Conservation (phyloP, 257 asterid species). For the Gentiana straminea region DNA sequence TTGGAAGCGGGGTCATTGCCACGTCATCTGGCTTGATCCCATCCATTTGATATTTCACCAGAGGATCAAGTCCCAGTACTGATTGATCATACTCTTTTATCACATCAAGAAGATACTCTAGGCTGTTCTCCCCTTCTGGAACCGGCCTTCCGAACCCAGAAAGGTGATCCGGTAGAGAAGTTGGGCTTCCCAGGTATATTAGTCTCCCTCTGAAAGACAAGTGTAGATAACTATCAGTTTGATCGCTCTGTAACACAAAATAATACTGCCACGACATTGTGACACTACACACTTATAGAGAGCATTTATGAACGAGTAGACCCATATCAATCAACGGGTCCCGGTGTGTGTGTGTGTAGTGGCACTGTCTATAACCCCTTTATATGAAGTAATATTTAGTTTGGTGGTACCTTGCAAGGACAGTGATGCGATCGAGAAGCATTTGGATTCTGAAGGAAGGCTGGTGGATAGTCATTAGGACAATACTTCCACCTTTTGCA, state of each 20-base stretch:
- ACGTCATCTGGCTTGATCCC: constrained; percentile 55
- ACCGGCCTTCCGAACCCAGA: constrained; percentile 65
- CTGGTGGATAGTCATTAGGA: constrained; percentile 80
- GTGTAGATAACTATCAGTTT: not conserved
- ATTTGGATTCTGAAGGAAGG: constrained; percentile 77
- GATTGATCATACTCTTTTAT: constrained; percentile 84
- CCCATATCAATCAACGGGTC: no score
- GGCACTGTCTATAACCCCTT: no score
- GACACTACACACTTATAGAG: no score
- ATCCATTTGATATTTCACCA: constrained; percentile 53
- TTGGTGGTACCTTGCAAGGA: constrained; percentile 56
- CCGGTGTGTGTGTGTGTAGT: no score
- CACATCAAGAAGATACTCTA: constrained; percentile 73
- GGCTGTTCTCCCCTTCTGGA: constrained; percentile 70
- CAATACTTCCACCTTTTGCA: constrained; percentile 66
- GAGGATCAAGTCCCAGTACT: constrained; percentile 64
- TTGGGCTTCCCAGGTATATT: constrained; percentile 59
- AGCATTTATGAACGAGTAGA: no score
- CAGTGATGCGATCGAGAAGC: constrained; percentile 64
- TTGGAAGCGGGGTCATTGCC: constrained; percentile 47
- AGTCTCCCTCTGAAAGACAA: constrained; percentile 54
- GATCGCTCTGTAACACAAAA: not conserved
- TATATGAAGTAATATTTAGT: not conserved
- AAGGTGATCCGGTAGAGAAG: constrained; percentile 33
- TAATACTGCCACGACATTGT: no score